Evolutionary conservation across 2,329 filamentous ascomycete genomes (phyloP), one percentile per base, ranked within the genome.

Genomic region (Fusarium albosuccineum): DNA sequence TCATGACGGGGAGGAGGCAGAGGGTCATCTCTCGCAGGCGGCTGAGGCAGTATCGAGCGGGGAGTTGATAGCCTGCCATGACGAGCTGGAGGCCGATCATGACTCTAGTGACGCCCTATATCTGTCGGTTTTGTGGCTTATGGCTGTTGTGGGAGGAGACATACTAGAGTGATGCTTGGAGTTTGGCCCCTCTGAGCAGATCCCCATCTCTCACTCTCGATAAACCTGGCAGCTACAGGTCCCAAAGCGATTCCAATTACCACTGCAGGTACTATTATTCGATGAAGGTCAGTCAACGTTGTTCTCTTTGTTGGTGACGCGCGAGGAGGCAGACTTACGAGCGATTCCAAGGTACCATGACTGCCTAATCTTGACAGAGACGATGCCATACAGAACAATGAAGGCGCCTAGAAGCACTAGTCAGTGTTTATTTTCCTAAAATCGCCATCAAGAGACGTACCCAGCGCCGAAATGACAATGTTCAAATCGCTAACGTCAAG

Each of bases 21-120:
- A 89, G 79, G 3, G 81, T 75, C 77, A 89, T 82, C 58, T 87
- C 86, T 58, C 82, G 84, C 77, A 82, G 84, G 3, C 82, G 82
- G 3, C 75, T 70, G 62, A 76, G 74, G 34, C 83, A 75, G 71
- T 89, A 90, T 70, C 82, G 83, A 42, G 84, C 84, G 0, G 87
- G 88, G 2, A 90, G 77, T 70, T 90, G 86, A 67, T 85, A 89
- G 27, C 87, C 88, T 4, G 86, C 87, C 56, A 89, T 89, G 37
- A 89, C 81, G 14, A 89, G 80, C 64, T 89, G 87, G 4, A 89
- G 81, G 5, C 87, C 86, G 57, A 90, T 89, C 64, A 89, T 85
- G n/a, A 89, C 79, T 11, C 87, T 82, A 53, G 82, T 81, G 13
- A 89, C 66, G 11, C 83, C 83, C 77, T 78, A 7, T 7, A 2